Base-by-base conservation (phyloP, 2,329 filamentous ascomycete genomes). In the Epichloe festucae region DNA sequence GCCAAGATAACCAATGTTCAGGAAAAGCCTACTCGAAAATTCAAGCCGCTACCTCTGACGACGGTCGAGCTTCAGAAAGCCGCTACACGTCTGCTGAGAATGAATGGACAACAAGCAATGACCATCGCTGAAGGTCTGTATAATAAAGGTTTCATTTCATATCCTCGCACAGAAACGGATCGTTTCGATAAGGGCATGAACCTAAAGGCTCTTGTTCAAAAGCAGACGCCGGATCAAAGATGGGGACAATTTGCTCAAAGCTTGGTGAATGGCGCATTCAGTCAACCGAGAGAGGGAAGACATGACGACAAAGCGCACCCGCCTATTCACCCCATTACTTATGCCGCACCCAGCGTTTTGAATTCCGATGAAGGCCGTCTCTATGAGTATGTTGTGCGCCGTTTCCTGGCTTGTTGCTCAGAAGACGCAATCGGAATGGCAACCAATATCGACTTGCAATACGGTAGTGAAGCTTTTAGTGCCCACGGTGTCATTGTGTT, bases 281-380 rank as follows among this genome's bases (percentile, higher is more conserved):
- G 81, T 46, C 84, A 86, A 57, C 93, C 93, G 17, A 82, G 91
- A 42, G 78, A 84, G 57, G 93, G 93, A 4, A 79, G 82, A 50
- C 82, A 97, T 65, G 95, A 98, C 66, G 93, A 98, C 67, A 93
- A 95, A 67, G 93, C 93, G 0, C 93, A 98, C 69, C 93, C 93
- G 27, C 93, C 93, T 0, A 98, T 98, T 54, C 93, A 98, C 60
- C 93, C 93, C 0, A 85, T 98, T 54, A 86, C 86, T n/a, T 94
- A 87, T 63, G 88, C 85, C 5, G 77, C 78, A 14, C 77, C 83
- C 0, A 73, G 73, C 0, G 78, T 89, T 3, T 72, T 79, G 21
- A 79, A 74, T 51, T 74, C 81, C 1, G 75, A 85, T 49, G 88
- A 95, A 63, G 79, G 77, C 49, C 82, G 82, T 23, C 78, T 98